These are phyloP conservation scores for Talaromyces sp. DNA, from an alignment of 2,329 filamentous ascomycete genomes.

Conservation along the genomic window DNA sequence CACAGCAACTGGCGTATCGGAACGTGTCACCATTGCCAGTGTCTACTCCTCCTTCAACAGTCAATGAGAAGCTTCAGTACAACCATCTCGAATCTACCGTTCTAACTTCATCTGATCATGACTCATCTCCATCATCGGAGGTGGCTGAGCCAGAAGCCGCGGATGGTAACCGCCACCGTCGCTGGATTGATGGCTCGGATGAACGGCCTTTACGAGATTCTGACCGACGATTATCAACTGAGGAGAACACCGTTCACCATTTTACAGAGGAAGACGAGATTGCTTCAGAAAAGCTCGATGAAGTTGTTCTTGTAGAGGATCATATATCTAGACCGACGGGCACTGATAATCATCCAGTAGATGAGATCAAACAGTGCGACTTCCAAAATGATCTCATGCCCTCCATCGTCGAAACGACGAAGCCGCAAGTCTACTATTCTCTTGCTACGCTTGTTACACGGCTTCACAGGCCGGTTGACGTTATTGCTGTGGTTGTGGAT, in stretches of 20 bases:
- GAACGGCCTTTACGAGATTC: neutral
- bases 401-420: conserved; percentile 6
- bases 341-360: neutral
- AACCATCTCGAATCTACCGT: neutral
- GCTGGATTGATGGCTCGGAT: conserved; percentile 11
- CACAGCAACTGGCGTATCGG: conserved; percentile 7
- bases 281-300: conserved; percentile 7
- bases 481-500: conserved; percentile 38
- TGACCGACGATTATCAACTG: neutral
- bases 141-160: neutral
- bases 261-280: neutral
- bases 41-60: conserved; percentile 11
- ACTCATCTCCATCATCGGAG: neutral
- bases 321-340: neutral
- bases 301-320: conserved; percentile 10
- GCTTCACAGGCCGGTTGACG: conserved; percentile 37
- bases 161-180: neutral
- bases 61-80: conserved; percentile 2
- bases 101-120: neutral
- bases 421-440: conserved; percentile 40
- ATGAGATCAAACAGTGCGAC: conserved; percentile 28
- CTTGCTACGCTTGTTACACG: conserved; percentile 41
- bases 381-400: neutral
- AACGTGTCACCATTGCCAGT: conserved; percentile 4
- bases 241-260: neutral